phyloP scores from a whole-genome alignment of 2,329 filamentous ascomycete species.

The Sarocladiaceae sp. region DNA sequence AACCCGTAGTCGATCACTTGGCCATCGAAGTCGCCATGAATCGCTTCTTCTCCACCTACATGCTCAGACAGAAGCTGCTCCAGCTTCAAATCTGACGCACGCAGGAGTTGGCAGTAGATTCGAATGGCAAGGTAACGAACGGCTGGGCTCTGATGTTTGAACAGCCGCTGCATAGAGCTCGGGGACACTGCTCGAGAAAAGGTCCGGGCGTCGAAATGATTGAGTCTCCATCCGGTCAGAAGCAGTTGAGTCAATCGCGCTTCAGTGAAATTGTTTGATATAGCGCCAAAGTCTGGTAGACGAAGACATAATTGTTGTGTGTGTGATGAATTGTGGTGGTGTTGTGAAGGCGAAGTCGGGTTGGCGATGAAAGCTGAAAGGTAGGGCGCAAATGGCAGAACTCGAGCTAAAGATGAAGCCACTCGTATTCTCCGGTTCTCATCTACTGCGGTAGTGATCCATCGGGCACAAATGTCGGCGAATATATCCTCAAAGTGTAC shows the following conservation, averaged over 20 bases:
- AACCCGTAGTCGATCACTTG: slow-evolving; percentile 75
- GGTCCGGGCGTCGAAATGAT: slow-evolving; percentile 67
- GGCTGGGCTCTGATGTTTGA: slow-evolving; percentile 53
- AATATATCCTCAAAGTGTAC: slow-evolving; percentile 70
- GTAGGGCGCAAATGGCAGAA: slow-evolving; percentile 79
- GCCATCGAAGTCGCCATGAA: slow-evolving; percentile 73
- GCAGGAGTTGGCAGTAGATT: slow-evolving; percentile 73
- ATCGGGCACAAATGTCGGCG: slow-evolving; percentile 78
- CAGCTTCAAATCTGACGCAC: slow-evolving; percentile 73
- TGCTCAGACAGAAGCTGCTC: slow-evolving; percentile 67
- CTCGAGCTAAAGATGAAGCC: slow-evolving; percentile 70
- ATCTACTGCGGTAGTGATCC: slow-evolving; percentile 52
- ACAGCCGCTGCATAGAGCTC: slow-evolving; percentile 63
- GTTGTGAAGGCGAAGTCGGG: slow-evolving; percentile 12
- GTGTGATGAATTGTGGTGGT: slow-evolving; percentile 8
- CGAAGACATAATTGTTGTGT: slow-evolving; percentile 23
- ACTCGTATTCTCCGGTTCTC: slow-evolving; percentile 36
- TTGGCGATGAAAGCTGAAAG: slow-evolving; percentile 68
- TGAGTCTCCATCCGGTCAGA: slow-evolving; percentile 65
- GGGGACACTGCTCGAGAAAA: slow-evolving; percentile 65
- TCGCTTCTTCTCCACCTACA: slow-evolving; percentile 54
- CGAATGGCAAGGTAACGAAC: slow-evolving; percentile 80
- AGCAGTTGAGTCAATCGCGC: slow-evolving; percentile 24
- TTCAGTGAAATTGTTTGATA: slow-evolving; percentile 14
- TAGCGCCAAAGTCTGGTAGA: slow-evolving; percentile 22